Conservation (phyloP, 2,329 filamentous ascomycete genomes). For the Penicillium crustosum region DNA sequence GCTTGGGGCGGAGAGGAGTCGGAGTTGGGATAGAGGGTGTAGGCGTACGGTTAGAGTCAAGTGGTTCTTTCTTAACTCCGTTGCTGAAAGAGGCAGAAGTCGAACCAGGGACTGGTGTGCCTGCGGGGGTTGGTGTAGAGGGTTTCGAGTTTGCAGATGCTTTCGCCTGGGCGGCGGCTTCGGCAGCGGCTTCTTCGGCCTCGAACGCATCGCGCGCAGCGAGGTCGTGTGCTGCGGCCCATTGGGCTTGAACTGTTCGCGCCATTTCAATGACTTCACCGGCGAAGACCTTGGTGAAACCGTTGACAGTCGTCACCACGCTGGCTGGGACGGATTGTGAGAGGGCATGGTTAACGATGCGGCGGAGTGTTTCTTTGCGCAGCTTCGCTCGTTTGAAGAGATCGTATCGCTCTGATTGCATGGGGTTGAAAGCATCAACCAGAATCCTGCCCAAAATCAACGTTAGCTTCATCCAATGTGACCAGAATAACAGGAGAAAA, state of each 20-base stretch:
- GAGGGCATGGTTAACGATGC: slow-evolving; percentile 66
- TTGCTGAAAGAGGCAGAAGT: slow-evolving; percentile 13
- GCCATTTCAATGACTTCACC: slow-evolving; percentile 66
- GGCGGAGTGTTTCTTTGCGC: slow-evolving; percentile 51
- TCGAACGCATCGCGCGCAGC: slow-evolving; percentile 56
- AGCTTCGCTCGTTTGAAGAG: slow-evolving; percentile 52
- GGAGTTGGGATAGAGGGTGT: slow-evolving; percentile 15
- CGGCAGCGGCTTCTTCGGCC: slow-evolving; percentile 57
- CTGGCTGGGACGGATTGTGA: slow-evolving; percentile 65
- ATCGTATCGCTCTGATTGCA: slow-evolving; percentile 51
- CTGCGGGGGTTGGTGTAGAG: slow-evolving; percentile 16
- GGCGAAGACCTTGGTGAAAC: slow-evolving; percentile 66
- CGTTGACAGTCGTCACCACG: slow-evolving; percentile 63
- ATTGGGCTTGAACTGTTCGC: slow-evolving; percentile 59
- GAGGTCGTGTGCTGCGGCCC: slow-evolving; percentile 52
- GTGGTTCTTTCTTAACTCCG: slow-evolving; percentile 28
- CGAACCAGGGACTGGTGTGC: slow-evolving; percentile 10
- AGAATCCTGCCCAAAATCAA: slow-evolving; percentile 36
- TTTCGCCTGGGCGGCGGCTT: slow-evolving; percentile 37
- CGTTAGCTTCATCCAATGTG: slow-evolving; percentile 8
- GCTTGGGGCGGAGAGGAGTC: slow-evolving; percentile 24
- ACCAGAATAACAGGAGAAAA: slow-evolving; percentile 15
- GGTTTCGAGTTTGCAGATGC: slow-evolving; percentile 23
- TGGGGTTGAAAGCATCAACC: slow-evolving; percentile 48
- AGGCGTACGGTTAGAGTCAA: slow-evolving; percentile 18